phyloP scores from a whole-genome alignment of 75 land plant species.

The Picea glauca region DNA sequence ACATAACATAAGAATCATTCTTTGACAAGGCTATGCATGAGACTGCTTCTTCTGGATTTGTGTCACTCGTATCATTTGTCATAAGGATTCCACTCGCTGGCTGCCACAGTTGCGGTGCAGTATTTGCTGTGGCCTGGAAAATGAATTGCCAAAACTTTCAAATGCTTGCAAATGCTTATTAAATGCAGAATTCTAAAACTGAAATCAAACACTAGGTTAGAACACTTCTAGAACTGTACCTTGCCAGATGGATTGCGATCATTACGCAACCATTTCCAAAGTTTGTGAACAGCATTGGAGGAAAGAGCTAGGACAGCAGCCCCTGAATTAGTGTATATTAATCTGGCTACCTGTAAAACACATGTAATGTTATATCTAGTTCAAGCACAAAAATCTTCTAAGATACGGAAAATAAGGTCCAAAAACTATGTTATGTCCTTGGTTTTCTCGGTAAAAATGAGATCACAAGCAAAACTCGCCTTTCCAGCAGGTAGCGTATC shows the following conservation, averaged over 20 bases:
- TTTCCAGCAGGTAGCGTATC: conserved; percentile 47
- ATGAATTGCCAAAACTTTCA: background rate
- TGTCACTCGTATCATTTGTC: conserved; percentile 67
- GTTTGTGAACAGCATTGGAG: conserved; percentile 66
- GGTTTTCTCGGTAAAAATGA: too few species aligned
- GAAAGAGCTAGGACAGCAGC: conserved; percentile 53
- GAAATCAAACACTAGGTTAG: too few species aligned
- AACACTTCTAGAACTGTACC: conserved; percentile 16
- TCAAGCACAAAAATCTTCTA: background rate
- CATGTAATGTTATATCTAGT: background rate
- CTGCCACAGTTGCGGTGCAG: conserved; percentile 69
- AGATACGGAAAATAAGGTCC: too few species aligned
- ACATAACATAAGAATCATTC: conserved; percentile 87
- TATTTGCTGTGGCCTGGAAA: conserved; percentile 56
- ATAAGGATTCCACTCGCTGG: conserved; percentile 65
- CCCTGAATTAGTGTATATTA: conserved; percentile 75
- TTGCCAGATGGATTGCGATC: conserved; percentile 44
- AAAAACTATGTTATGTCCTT: too few species aligned
- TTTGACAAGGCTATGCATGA: conserved; percentile 79
- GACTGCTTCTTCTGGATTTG: conserved; percentile 64
- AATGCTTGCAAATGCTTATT: too few species aligned
- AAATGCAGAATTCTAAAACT: too few species aligned
- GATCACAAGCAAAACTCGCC: conserved; percentile 13
- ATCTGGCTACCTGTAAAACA: conserved; percentile 32
- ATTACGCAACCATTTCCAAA: conserved; percentile 71